Evolutionary conservation across 257 asterid genomes (phyloP).

Genomic region (Catharanthus roseus): DNA sequence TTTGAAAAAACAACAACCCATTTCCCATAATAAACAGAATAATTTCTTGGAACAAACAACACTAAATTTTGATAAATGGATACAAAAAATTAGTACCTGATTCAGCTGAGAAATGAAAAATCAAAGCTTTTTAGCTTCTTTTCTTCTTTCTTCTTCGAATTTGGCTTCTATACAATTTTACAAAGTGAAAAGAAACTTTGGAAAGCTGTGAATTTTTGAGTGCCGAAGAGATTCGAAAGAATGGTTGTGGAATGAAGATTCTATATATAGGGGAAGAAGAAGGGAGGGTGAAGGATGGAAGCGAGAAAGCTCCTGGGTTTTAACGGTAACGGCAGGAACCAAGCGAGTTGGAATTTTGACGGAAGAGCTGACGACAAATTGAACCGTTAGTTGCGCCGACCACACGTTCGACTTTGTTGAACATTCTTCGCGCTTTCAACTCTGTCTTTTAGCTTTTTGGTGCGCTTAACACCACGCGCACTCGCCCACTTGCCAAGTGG

Average conservation of each 20-base stretch:
- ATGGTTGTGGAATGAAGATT: neutral
- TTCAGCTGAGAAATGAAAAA: neutral
- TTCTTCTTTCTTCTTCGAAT: neutral
- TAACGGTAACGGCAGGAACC: constrained; percentile 24
- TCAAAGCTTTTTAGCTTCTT: neutral
- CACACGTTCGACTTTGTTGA: constrained; percentile 18
- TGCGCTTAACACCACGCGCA: constrained; percentile 9
- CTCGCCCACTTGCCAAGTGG: neutral
- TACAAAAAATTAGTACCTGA: constrained; percentile 9
- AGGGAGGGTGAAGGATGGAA: constrained; percentile 3
- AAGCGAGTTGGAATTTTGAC: constrained; percentile 17
- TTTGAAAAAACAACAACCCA: neutral
- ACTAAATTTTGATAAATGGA: neutral
- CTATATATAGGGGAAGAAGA: constrained; percentile 13
- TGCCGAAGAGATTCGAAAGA: constrained; percentile 10
- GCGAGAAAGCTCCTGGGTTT: constrained; percentile 4
- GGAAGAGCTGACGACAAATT: constrained; percentile 22
- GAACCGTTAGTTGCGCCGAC: constrained; percentile 22
- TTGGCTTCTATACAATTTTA: neutral
- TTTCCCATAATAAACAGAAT: neutral
- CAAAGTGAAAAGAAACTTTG: too few relatives aligned
- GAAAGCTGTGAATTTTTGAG: neutral
- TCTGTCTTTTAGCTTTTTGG: neutral
- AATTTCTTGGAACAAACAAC: neutral
- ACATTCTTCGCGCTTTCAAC: constrained; percentile 18